Base-by-base conservation (phyloP, 305 asterid genomes). In the Fraxinus albicans region DNA sequence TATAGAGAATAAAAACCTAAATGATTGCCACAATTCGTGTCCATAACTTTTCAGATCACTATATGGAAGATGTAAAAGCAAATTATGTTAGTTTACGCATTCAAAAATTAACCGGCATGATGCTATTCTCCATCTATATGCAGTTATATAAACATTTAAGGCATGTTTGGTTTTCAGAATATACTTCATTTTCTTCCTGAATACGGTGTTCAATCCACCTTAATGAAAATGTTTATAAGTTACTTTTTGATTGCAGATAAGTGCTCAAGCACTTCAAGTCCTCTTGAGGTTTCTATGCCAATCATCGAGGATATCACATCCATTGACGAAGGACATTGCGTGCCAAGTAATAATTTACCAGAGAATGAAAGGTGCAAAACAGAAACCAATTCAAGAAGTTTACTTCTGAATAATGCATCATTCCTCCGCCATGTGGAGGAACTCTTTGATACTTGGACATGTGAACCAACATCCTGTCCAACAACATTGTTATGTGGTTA, bases 391-490 rank as follows among this genome's bases (percentile, higher is more conserved):
- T 81, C 88, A 33, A 85, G 89, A 81, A 65, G 81, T 55, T 31
- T 92, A 44, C 93, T 94, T 79, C 73, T 88, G 73, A 85, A 81
- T 81, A 90, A 86, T 42, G 86, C 81, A 8, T 84, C 89, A 47
- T 92, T 94, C 84, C 89, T 91, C 84, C 83, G 65, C 76, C 91
- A 29, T 3, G 88, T 83, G 12, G 88, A 84, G 63, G 89, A 87
- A 82, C 91, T 90, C 69, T 90, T 89, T 58, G 81, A 87, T 77
- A 79, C 77, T 25, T 38, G 70, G 38, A 72, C 89, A 25, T 77
- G 76, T 55, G 85, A 78, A 55, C 79, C 87, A 4, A 31, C 70
- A 15, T 4, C 74, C 81, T 78, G 81, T 34, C 77, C 81, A 40
- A 82, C 76, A 44, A 65, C 78, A 27, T 19, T 10, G 31, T 73